These are phyloP conservation scores for Monilinia polystroma DNA, from an alignment of 2,329 filamentous ascomycete genomes.

Conservation along the genomic window DNA sequence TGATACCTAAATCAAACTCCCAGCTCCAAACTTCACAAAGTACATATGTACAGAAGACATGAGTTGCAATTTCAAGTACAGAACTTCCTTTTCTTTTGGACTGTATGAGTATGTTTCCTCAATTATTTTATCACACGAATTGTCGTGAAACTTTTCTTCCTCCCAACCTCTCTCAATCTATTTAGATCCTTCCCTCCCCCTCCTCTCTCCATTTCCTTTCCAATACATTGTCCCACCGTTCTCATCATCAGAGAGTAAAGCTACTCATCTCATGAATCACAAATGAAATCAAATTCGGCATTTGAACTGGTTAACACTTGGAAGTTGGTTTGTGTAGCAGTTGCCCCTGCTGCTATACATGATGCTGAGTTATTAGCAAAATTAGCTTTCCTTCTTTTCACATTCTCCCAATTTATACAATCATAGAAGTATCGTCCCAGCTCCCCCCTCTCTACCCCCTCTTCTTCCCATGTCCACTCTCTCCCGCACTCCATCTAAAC, in stretches of 20 bases:
- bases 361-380: background rate
- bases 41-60: background rate
- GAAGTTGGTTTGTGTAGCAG: slow-evolving; percentile 15
- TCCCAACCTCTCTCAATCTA: background rate
- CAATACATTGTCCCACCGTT: too few relatives aligned
- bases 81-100: background rate
- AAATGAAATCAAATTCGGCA: slow-evolving; percentile 22
- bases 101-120: background rate
- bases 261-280: slow-evolving; percentile 3
- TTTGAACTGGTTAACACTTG: slow-evolving; percentile 21
- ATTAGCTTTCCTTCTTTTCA: slow-evolving; percentile 4
- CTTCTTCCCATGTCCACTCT: background rate
- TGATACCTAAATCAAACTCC: background rate
- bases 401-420: too few relatives aligned
- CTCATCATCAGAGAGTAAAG: background rate
- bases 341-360: slow-evolving; percentile 1
- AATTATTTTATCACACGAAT: background rate
- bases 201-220: too few relatives aligned
- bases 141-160: background rate
- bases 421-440: too few relatives aligned
- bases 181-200: background rate
- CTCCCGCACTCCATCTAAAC: background rate
- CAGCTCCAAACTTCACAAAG: background rate
- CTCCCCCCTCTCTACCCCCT: background rate
- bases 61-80: background rate